These are phyloP conservation scores for Zhuliangozyma parablackwelliae DNA, from an alignment of 1,139 yeast genomes.

Conservation along the genomic window DNA sequence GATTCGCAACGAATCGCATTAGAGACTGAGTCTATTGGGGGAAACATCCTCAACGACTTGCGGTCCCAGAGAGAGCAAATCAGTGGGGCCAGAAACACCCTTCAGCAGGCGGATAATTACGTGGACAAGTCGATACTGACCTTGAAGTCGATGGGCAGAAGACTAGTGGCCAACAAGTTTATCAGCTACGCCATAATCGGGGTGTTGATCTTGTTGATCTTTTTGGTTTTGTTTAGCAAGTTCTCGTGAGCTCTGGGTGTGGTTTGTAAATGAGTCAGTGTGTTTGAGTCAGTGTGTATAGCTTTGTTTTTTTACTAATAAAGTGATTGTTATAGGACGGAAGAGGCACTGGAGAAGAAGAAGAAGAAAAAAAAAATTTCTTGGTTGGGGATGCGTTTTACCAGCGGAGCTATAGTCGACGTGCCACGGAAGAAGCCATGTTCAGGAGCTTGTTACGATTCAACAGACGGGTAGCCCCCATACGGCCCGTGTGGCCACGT, in stretches of 20 bases:
- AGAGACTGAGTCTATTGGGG: constrained; percentile 90
- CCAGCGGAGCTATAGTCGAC: too few species aligned
- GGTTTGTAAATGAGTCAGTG: neutral
- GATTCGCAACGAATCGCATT: constrained; percentile 89
- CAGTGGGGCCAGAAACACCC: constrained; percentile 73
- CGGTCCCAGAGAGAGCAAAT: constrained; percentile 94
- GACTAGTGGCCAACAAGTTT: constrained; percentile 91
- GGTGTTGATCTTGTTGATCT: constrained; percentile 74
- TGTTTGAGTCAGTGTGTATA: too few species aligned
- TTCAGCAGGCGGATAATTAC: constrained; percentile 86
- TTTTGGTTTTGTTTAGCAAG: constrained; percentile 83
- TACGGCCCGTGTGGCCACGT: too few species aligned
- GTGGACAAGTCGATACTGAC: constrained; percentile 89
- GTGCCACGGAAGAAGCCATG: too few species aligned
- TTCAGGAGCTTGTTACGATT: too few species aligned
- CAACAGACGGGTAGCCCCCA: too few species aligned
- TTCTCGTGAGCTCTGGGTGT: constrained; percentile 45
- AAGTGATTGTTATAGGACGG: too few species aligned
- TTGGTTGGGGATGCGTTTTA: too few species aligned
- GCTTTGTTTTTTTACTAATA: constrained; percentile 1
- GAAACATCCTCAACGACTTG: constrained; percentile 82
- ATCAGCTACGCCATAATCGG: constrained; percentile 95
- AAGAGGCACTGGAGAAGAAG: too few species aligned
- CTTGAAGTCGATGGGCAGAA: constrained; percentile 83
- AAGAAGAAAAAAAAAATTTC: too few species aligned